Base-by-base conservation (phyloP, 495 filamentous ascomycete genomes). In the Hypoxylon subgilvum region DNA sequence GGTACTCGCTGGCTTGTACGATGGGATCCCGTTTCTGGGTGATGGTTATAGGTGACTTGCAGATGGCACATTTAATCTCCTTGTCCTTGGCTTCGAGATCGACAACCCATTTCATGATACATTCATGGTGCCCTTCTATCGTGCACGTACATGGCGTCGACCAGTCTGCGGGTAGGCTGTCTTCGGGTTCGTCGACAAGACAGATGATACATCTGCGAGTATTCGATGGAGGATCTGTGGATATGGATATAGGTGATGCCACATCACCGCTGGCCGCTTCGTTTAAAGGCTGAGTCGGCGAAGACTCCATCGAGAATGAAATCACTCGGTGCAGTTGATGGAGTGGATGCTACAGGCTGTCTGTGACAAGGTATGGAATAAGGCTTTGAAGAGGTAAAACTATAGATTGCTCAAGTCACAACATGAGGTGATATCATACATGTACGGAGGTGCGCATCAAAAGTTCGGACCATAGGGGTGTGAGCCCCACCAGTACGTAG, bases 191-290 rank as follows among this genome's bases (percentile, higher is more conserved):
- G 59, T 93, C 90, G 46, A 82, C 81, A 65, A 94, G 89, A 75
- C 94, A 98, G 65, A 98, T 92, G 88, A 91, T 97, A 73, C 94
- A 98, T 73, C 86, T 86, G 27, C 84, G 85, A 19, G 87, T 71
- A 55, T 73, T 65, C 10, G 55, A 53, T 7, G 64, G 51, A 38
- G 9, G 16, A 43, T 44, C 12, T 52, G 40, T 14, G 57, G 65
- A 23, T n/a, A n/a, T n/a, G n/a, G n/a, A n/a, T n/a, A 47, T 32
- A 6, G 52, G 49, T 6, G 46, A 32, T 27, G 61, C 30, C 6
- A 30, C 16, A 23, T 53, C 52, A 35, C 6, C 32, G 25, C 32
- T 41, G 7, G 28, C 5, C 22, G 36, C n/a, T 28, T 49, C 52
- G 47, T 12, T 10, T 12, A 19, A 28, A 35, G 32, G 19, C 8